Evolutionary conservation across 2,329 filamentous ascomycete genomes (phyloP).

Genomic region (Monilinia laxa): DNA sequence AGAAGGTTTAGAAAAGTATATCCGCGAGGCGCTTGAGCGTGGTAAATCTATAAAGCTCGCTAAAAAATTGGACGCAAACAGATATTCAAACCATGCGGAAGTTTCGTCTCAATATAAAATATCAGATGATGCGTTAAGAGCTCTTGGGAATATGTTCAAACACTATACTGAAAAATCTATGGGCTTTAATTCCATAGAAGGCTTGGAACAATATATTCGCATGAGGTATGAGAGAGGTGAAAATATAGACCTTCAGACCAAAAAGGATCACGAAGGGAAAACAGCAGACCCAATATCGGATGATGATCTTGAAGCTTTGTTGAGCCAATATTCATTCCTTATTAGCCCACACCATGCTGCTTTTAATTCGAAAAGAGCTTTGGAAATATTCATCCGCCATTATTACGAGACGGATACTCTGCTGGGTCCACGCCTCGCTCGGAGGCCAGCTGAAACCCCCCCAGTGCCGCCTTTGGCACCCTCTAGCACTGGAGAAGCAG

Average conservation of each 20-base stretch:
- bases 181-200: background rate
- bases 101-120: background rate
- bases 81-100: background rate
- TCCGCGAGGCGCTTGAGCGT: background rate
- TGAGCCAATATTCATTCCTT: background rate
- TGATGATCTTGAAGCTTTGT: background rate
- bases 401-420: too few species aligned
- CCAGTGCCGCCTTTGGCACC: background rate
- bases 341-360: background rate
- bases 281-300: background rate
- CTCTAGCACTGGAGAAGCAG: background rate
- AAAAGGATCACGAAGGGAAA: background rate
- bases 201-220: background rate
- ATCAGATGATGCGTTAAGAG: background rate
- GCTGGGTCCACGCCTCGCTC: too few species aligned
- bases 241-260: background rate
- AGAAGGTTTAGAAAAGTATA: background rate
- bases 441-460: background rate
- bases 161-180: background rate
- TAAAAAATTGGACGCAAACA: background rate
- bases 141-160: background rate
- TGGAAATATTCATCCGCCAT: background rate
- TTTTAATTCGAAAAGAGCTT: background rate
- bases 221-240: background rate
- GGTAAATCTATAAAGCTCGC: background rate